phyloP scores from a whole-genome alignment of 1,284 basidiomycete species.

The Tausonia pullulans region DNA sequence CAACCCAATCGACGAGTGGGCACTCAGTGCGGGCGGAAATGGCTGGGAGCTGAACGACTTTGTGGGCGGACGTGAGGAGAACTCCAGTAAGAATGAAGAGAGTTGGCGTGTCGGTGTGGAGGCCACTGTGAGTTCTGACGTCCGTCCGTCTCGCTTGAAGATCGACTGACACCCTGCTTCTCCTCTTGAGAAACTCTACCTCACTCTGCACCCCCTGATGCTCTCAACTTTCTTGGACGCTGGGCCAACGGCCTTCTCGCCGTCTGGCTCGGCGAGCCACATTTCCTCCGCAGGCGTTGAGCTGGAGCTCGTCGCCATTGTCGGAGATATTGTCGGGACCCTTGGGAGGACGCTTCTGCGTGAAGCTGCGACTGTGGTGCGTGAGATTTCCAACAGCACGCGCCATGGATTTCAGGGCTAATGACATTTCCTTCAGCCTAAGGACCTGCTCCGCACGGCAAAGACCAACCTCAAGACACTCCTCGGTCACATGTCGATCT shows the following conservation, averaged over 20 bases:
- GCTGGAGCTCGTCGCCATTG: conserved; percentile 50
- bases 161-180: conserved; percentile 1
- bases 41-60: not conserved
- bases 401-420: no score
- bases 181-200: conserved; percentile 26
- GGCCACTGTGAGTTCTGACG: not conserved
- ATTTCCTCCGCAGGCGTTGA: conserved; percentile 35
- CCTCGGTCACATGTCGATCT: conserved; percentile 59
- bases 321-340: conserved; percentile 50
- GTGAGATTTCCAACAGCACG: not conserved
- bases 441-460: conserved; percentile 9
- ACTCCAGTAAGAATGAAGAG: no score
- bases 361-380: not conserved
- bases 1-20: not conserved
- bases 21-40: not conserved
- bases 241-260: conserved; percentile 66
- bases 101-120: not conserved
- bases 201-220: conserved; percentile 59
- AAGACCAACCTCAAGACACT: conserved; percentile 41
- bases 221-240: conserved; percentile 73
- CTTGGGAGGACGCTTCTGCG: conserved; percentile 51
- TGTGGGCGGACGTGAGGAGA: not conserved
- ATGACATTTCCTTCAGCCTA: not conserved
- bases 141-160: not conserved
- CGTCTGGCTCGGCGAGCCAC: conserved; percentile 26